phyloP scores from a whole-genome alignment of 2,329 filamentous ascomycete species.

The Cordyceps pruinosa region DNA sequence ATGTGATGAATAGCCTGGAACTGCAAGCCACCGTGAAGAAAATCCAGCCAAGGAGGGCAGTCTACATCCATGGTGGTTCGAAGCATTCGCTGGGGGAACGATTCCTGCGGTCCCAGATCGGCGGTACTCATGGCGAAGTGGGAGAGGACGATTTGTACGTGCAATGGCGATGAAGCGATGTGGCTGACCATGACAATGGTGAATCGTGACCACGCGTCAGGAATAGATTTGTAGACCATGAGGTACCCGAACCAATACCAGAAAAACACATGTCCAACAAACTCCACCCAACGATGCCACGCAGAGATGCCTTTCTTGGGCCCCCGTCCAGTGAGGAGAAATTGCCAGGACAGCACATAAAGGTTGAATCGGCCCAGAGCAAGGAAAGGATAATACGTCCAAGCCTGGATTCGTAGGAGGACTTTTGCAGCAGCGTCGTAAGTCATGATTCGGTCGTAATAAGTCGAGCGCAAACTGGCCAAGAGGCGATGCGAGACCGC shows the following conservation, averaged over 20 bases:
- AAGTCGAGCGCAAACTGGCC: constrained; percentile 65
- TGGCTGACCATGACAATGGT: constrained; percentile 75
- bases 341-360: constrained; percentile 74
- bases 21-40: constrained; percentile 80
- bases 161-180: constrained; percentile 71
- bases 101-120: constrained; percentile 76
- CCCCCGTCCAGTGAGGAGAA: constrained; percentile 62
- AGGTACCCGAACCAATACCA: constrained; percentile 83
- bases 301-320: constrained; percentile 69
- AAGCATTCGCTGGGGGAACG: constrained; percentile 84
- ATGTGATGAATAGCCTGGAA: constrained; percentile 87
- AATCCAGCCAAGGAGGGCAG: constrained; percentile 81
- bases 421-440: constrained; percentile 70
- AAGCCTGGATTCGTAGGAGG: constrained; percentile 67
- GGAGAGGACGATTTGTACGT: constrained; percentile 84
- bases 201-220: constrained; percentile 61
- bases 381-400: constrained; percentile 77
- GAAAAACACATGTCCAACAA: constrained; percentile 70
- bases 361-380: constrained; percentile 81
- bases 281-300: constrained; percentile 79
- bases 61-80: constrained; percentile 92
- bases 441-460: constrained; percentile 73
- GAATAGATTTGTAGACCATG: constrained; percentile 67
- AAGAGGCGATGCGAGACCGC: constrained; percentile 79
- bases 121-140: constrained; percentile 93